phyloP scores from a whole-genome alignment of 1,284 basidiomycete species.

The Ustilago shanxiensis region DNA sequence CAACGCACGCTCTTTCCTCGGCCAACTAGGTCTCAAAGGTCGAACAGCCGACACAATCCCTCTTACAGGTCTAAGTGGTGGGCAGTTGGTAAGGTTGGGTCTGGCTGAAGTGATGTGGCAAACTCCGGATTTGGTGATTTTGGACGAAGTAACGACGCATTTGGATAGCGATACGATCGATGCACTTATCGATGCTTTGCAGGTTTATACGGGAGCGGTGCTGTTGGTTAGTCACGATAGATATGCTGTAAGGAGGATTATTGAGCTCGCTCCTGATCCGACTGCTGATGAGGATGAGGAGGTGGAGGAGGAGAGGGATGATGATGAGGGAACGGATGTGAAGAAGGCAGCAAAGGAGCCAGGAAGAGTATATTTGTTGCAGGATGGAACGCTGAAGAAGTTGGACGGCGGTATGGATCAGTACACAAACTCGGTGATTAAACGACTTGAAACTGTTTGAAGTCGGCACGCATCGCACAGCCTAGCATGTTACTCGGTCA shows the following conservation, averaged over 20 bases:
- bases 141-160: conserved; percentile 73
- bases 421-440: conserved; percentile 70
- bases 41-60: conserved; percentile 55
- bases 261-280: conserved; percentile 37
- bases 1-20: conserved; percentile 66
- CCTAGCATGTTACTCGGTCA: not conserved
- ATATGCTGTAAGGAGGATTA: conserved; percentile 64
- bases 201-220: conserved; percentile 75
- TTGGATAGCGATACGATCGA: conserved; percentile 78
- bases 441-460: conserved; percentile 18
- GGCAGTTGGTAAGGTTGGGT: conserved; percentile 73
- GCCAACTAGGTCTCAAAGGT: conserved; percentile 71
- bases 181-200: conserved; percentile 75
- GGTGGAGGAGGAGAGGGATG: conserved; percentile 58
- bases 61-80: conserved; percentile 71
- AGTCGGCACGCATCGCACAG: not conserved
- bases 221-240: conserved; percentile 80
- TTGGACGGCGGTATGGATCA: conserved; percentile 73
- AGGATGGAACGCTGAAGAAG: conserved; percentile 71
- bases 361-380: conserved; percentile 73
- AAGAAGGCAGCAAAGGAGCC: conserved; percentile 50
- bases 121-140: conserved; percentile 53
- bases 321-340: conserved; percentile 48
- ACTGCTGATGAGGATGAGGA: conserved; percentile 46
- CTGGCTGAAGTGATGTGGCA: conserved; percentile 57